Conservation (phyloP, 2,329 filamentous ascomycete genomes). For the Aspergillus sp. region DNA sequence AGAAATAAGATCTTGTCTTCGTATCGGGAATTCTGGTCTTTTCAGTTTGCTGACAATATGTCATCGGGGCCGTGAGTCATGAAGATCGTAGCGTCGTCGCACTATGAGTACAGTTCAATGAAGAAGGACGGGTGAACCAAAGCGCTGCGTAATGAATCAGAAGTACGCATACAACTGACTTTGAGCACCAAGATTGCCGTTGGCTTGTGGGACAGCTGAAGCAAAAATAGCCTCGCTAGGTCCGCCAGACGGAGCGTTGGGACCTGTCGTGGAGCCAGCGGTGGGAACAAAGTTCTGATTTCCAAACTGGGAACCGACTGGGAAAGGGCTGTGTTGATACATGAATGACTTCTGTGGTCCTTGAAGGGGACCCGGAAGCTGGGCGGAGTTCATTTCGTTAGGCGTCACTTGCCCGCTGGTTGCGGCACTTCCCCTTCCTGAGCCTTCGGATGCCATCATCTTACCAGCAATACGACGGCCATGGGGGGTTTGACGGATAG, state of each 20-base stretch:
- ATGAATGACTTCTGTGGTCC: slow-evolving; percentile 32
- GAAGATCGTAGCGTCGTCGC: slow-evolving; percentile 42
- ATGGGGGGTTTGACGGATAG: slow-evolving; percentile 87
- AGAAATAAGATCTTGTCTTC: slow-evolving; percentile 26
- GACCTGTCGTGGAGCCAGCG: slow-evolving; percentile 23
- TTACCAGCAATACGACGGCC: slow-evolving; percentile 92
- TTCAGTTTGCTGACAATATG: slow-evolving; percentile 28
- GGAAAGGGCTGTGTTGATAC: slow-evolving; percentile 33
- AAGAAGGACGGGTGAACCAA: slow-evolving; percentile 23
- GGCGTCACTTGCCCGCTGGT: slow-evolving; percentile 44
- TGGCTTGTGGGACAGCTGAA: slow-evolving; percentile 32
- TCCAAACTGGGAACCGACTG: slow-evolving; percentile 29
- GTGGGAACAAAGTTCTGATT: slow-evolving; percentile 27
- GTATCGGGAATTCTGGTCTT: slow-evolving; percentile 25
- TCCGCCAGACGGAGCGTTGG: slow-evolving; percentile 31
- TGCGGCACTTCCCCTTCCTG: slow-evolving; percentile 40
- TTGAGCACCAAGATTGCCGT: slow-evolving; percentile 29
- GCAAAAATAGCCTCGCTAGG: slow-evolving; percentile 36
- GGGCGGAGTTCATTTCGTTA: slow-evolving; percentile 42
- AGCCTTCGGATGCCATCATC: slow-evolving; percentile 62
- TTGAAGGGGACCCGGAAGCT: slow-evolving; percentile 36
- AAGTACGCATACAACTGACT: slow-evolving; percentile 38
- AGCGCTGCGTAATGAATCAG: slow-evolving; percentile 26
- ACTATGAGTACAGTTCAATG: slow-evolving; percentile 42
- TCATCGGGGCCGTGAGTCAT: slow-evolving; percentile 31